A percentile compares a stretch with the other conserved stretches of the same genome.
These are phyloP conservation scores for Aspergillus incahuasiensis DNA, from an alignment of 495 filamentous ascomycete genomes.

Conservation along the genomic window DNA sequence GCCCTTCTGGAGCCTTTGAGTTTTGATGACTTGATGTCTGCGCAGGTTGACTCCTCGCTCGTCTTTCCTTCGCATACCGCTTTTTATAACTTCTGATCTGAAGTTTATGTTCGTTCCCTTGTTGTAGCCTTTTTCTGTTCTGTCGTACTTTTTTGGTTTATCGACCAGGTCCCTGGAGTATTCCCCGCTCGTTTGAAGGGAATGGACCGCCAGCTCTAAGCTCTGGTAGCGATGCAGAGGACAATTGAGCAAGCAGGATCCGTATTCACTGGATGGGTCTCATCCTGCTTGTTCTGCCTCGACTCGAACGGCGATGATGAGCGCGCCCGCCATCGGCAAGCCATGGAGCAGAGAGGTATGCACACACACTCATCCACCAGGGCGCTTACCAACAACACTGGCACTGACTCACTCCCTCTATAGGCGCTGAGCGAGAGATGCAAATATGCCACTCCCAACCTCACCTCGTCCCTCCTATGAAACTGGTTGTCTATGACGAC, in stretches of 20 bases:
- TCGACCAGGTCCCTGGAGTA: conserved; percentile 2
- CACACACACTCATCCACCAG: not conserved
- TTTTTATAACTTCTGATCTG: not conserved
- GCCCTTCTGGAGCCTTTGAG: not conserved
- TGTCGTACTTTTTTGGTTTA: not conserved
- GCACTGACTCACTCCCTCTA: conserved; percentile 6
- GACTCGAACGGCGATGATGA: conserved; percentile 25
- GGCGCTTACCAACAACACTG: not conserved
- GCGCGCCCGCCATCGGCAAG: conserved; percentile 19
- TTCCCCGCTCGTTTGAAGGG: conserved; percentile 10
- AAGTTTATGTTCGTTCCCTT: not conserved
- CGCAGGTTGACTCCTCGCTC: conserved; percentile 13
- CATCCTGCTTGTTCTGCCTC: conserved; percentile 38
- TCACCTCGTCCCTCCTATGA: conserved; percentile 45
- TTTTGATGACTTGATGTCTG: not conserved
- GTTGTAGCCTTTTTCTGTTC: conserved; percentile 8
- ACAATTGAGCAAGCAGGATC: conserved; percentile 41
- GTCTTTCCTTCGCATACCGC: conserved; percentile 1
- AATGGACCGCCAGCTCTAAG: conserved; percentile 31
- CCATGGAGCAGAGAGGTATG: conserved; percentile 26
- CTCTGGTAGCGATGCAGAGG: conserved; percentile 44
- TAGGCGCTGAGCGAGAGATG: conserved; percentile 43
- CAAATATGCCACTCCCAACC: conserved; percentile 48
- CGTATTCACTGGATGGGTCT: conserved; percentile 41
- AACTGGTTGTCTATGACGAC: conserved; percentile 37